These are phyloP conservation scores for Phytophthora tentaculata DNA, from an alignment of 352 stramenopile genomes.

Conservation along the genomic window DNA sequence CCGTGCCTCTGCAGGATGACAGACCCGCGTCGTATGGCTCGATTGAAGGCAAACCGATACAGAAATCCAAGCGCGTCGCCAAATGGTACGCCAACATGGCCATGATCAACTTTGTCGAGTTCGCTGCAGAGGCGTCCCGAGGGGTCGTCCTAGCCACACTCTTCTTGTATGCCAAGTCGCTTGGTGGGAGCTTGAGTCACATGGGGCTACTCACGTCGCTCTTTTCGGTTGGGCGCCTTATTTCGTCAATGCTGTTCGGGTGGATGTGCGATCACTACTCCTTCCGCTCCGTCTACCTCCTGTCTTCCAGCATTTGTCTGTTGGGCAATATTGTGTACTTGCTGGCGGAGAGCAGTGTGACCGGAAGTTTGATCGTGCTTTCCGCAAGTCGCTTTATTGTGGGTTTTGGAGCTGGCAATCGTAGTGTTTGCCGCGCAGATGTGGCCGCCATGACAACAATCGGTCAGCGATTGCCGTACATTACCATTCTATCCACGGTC, in stretches of 20 bases:
- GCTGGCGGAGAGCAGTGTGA: constrained; percentile 56
- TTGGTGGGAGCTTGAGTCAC: constrained; percentile 63
- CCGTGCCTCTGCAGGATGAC: constrained; percentile 25
- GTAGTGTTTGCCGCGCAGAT: constrained; percentile 76
- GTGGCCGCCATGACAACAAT: constrained; percentile 69
- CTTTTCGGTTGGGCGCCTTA: constrained; percentile 73
- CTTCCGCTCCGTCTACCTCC: constrained; percentile 75
- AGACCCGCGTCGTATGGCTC: constrained; percentile 20
- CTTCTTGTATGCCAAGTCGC: constrained; percentile 79
- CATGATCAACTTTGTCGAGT: constrained; percentile 83
- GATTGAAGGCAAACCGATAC: constrained; percentile 10
- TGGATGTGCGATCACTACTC: constrained; percentile 82
- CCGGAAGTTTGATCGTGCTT: constrained; percentile 54
- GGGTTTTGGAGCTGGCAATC: constrained; percentile 75
- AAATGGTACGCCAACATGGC: constrained; percentile 75
- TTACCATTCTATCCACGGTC: constrained; percentile 77
- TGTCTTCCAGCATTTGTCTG: constrained; percentile 66
- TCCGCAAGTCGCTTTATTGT: constrained; percentile 73
- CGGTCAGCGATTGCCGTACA: constrained; percentile 66
- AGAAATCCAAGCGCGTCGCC: constrained; percentile 14
- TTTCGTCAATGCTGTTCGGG: constrained; percentile 77
- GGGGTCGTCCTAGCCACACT: constrained; percentile 76
- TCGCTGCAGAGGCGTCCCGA: constrained; percentile 71
- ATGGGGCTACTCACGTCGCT: constrained; percentile 79
- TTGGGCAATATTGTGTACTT: constrained; percentile 72